These are phyloP conservation scores for Solanum verrucosum DNA, from an alignment of 257 asterid genomes.

Conservation along the genomic window DNA sequence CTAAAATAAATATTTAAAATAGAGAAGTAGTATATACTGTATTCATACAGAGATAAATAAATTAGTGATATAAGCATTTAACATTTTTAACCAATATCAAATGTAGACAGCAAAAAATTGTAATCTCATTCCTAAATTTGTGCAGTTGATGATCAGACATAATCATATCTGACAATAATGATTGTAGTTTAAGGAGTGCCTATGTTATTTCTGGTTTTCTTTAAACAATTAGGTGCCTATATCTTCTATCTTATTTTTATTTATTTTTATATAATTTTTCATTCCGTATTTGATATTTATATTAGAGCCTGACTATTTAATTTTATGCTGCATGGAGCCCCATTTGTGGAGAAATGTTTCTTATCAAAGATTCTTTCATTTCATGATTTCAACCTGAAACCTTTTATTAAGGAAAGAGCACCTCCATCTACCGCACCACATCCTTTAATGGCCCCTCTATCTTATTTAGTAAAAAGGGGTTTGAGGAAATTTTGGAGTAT, in stretches of 20 bases:
- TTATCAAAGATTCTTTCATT: no score
- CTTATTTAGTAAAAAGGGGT: not conserved
- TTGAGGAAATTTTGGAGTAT: not conserved
- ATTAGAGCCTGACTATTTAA: no score
- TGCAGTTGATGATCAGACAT: not conserved
- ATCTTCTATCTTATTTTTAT: no score
- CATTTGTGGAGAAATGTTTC: no score
- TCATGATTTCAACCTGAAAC: fast-evolving
- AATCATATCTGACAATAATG: not conserved
- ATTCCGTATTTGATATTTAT: no score
- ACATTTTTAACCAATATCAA: not conserved
- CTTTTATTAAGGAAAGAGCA: no score
- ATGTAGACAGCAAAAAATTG: not conserved
- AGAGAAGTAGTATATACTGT: not conserved
- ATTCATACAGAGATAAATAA: not conserved
- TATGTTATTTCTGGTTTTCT: not conserved
- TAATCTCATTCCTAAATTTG: not conserved
- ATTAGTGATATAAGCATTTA: not conserved
- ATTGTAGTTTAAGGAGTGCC: not conserved
- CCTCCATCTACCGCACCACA: no score
- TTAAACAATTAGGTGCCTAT: no score
- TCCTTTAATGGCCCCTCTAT: no score
- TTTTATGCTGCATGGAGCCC: no score
- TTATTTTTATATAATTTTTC: no score
- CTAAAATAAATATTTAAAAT: not conserved